phyloP scores from a whole-genome alignment of 441 rosid species.

The Pelargonium fulgidum region DNA sequence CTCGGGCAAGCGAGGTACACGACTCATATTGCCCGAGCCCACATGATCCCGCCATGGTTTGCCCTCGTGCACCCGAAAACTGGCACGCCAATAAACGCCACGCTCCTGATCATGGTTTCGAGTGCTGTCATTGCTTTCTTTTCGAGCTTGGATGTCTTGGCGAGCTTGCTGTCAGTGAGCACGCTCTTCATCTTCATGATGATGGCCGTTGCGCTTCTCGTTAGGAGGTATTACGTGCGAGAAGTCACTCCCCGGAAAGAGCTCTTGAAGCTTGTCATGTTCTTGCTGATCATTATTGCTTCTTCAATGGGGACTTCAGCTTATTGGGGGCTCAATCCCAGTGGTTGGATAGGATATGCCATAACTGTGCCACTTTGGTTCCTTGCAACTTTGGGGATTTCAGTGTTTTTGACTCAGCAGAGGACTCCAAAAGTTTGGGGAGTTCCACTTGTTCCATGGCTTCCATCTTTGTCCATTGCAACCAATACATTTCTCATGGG shows the following conservation, averaged over 20 bases:
- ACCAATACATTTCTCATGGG: slow-evolving; percentile 81
- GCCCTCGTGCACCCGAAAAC: slow-evolving; percentile 83
- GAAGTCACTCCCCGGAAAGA: slow-evolving; percentile 46
- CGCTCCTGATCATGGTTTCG: slow-evolving; percentile 47
- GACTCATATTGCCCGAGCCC: slow-evolving; percentile 92
- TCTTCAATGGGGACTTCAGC: slow-evolving; percentile 55
- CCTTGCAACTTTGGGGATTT: slow-evolving; percentile 55
- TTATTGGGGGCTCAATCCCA: slow-evolving; percentile 37
- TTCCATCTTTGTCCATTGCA: slow-evolving; percentile 75
- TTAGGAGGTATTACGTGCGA: slow-evolving; percentile 71
- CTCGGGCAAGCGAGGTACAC: slow-evolving; percentile 89
- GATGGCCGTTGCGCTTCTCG: slow-evolving; percentile 69
- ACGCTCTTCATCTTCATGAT: slow-evolving; percentile 77
- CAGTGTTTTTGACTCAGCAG: slow-evolving; percentile 41
- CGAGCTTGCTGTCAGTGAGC: slow-evolving; percentile 60
- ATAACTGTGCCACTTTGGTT: slow-evolving; percentile 47
- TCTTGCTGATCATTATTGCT: slow-evolving; percentile 35
- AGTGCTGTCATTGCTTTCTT: slow-evolving; percentile 59
- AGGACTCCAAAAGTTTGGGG: slow-evolving; percentile 70
- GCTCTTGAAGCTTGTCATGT: slow-evolving; percentile 43
- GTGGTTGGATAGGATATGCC: slow-evolving; percentile 54
- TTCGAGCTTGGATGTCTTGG: slow-evolving; percentile 72
- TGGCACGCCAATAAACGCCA: slow-evolving; percentile 75
- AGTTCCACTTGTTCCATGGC: slow-evolving; percentile 83
- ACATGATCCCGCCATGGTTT: slow-evolving; percentile 92